Percentiles rank a stretch among this genome's conserved stretches.
Conservation (phyloP, 2,329 filamentous ascomycete species). For the Periglandula ipomoeae region DNA sequence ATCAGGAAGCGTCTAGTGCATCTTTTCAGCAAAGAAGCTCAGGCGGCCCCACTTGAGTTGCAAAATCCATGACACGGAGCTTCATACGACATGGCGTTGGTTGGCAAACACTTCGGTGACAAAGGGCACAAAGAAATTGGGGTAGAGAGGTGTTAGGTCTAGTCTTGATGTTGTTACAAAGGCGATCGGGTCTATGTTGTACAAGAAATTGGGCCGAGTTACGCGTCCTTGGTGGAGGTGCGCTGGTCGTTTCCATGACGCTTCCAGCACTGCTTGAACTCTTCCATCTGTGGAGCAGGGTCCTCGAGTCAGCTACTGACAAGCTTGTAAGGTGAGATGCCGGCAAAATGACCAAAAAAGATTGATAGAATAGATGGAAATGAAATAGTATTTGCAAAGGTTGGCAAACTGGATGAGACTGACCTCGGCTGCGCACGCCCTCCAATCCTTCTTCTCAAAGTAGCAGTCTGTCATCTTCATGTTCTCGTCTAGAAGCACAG, state of each 20-base stretch:
- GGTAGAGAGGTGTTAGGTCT: neutral
- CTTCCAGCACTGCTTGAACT: conserved; percentile 88
- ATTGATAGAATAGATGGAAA: no score
- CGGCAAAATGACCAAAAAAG: no score
- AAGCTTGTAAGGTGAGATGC: no score
- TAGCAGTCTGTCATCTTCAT: conserved; percentile 89
- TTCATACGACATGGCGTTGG: neutral
- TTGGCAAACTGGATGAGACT: conserved; percentile 23
- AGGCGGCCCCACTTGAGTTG: neutral
- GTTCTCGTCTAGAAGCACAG: conserved; percentile 61
- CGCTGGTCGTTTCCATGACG: conserved; percentile 75
- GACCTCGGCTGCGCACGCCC: conserved; percentile 80
- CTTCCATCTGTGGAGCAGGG: conserved; percentile 62
- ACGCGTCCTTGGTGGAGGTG: conserved; percentile 64
- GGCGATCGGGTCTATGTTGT: neutral
- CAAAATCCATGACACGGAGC: neutral
- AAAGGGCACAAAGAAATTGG: neutral
- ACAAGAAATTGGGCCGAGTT: neutral
- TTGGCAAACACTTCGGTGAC: neutral
- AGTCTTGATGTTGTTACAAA: neutral
- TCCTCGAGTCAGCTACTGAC: no score
- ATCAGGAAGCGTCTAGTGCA: neutral
- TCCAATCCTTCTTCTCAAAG: conserved; percentile 93
- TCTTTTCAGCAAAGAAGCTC: neutral
- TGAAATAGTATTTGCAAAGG: neutral